Conservation (phyloP, 495 filamentous ascomycete genomes). For the Friedmanniomyces endolithicus region DNA sequence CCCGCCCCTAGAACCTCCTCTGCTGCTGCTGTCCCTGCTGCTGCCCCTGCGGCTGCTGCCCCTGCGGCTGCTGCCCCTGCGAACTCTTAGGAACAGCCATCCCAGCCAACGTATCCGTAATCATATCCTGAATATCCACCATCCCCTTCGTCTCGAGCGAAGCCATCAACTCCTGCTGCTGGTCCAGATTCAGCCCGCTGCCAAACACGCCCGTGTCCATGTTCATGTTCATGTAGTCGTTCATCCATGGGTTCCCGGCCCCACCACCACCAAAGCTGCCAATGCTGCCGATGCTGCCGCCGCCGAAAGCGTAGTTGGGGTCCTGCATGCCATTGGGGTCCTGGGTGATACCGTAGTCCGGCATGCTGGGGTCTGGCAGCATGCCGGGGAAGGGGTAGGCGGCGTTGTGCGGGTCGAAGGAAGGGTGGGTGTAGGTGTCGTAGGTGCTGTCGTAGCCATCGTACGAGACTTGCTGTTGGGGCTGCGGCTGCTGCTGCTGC, state of each 20-base stretch:
- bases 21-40: neutral
- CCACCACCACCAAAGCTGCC: too few relatives aligned
- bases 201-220: conserved; percentile 11
- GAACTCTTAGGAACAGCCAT: too few relatives aligned
- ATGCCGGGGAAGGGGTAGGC: neutral
- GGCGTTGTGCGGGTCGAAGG: conserved; percentile 14
- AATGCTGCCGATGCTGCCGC: too few relatives aligned
- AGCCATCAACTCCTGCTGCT: conserved; percentile 34
- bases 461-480: neutral
- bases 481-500: too few relatives aligned
- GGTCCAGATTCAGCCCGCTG: conserved; percentile 26
- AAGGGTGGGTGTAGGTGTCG: neutral
- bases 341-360: neutral
- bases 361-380: neutral
- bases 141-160: conserved; percentile 28
- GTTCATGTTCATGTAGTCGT: conserved; percentile 7
- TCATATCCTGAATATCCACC: conserved; percentile 20
- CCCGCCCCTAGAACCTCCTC: neutral
- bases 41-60: too few relatives aligned
- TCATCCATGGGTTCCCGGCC: neutral
- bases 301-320: too few relatives aligned
- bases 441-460: neutral
- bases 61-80: too few relatives aligned
- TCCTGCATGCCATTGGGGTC: neutral
- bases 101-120: conserved; percentile 5